Base-by-base conservation (phyloP, 2,329 filamentous ascomycete genomes). In the Cladosporium sp. region DNA sequence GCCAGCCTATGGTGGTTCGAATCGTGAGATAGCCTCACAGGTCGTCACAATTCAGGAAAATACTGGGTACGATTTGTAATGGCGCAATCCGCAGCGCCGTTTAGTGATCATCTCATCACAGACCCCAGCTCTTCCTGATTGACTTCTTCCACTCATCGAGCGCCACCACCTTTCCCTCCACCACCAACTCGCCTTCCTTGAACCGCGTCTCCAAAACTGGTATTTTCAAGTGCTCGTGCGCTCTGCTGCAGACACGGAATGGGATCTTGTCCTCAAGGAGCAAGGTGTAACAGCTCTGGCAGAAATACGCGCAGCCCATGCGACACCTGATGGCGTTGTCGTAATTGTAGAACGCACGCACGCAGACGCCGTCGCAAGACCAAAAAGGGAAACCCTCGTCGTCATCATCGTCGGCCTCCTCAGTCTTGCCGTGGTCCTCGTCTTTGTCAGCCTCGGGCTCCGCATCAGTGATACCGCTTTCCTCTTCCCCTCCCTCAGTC, bases 141-240 rank as follows among this genome's bases (percentile, higher is more conserved):
- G 17, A 36, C 20, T 36, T 38, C 49, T 51, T 51, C 49, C 49
- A 51, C 49, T 38, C 49, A 6, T 51, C 49, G 11, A 51, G 30
- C 49, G 30, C 22, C 30, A 37, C 15, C 14, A 51, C 49, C 49
- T 37, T 38, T 15, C 30, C 49, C 3, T 37, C 49, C 17, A 51
- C 49, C 9, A 51, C 49, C 30, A 51, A 37, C 15, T 51, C 49
- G 11, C 49, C 49, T 38, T 51, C 49, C 49, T 51, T 51, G 49
- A 51, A 51, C 30, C 49, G 17, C 3, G 49, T 38, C 17, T 20
- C 20, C n/a, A 51, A n/a, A 8, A 22, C 49, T 4, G 49, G 49
- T 20, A 51, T 12, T 38, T 51, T 22, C 30, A 51, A 20, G 28
- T 37, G 37, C 3, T 51, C 30, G 49, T 51, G 49, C 30, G 30